Base-by-base conservation (phyloP, 169 alveolate species). In the Plasmodium reichenowi region DNA sequence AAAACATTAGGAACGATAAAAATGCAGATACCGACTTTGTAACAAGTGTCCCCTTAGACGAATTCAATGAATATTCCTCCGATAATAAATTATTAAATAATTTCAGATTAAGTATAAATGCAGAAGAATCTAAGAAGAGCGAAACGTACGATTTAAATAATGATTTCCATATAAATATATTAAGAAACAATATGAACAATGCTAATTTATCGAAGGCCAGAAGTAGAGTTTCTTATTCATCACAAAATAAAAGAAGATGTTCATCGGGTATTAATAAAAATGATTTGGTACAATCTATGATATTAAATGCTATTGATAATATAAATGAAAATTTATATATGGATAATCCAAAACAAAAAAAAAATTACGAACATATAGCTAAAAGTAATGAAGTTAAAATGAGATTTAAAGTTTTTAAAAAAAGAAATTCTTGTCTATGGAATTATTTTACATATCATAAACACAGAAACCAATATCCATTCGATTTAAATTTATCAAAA, bases 391-490 rank as follows among this genome's bases (percentile, higher is more conserved):
- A 83, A 22, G 83, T 47, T 0, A 83, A 83, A 58, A 17, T 26
- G 59, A 68, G 70, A 56, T 83, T 83, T 83, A 83, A 83, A 58
- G 73, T 83, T 20, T 83, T 83, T 50, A 83, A 83, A 83, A 83
- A 58, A 58, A 67, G 91, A 62, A 67, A 72, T 29, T 67, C 91
- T n/a, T 83, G 91, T 32, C 58, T 83, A 20, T 83, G 91, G 91
- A 83, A 83, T 67, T 83, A 67, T 54, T 83, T 83, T 54, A 83
- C 83, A n/a, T 83, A 83, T 54, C 72, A 83, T 67, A 47, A 83
- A 8, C 63, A 32, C 9, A 83, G 50, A 62, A 54, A 72, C 48
- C 68, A 58, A 47, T 15, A 50, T 15, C 13, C 72, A 48, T 17
- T 38, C 12, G 64, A 59, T 15, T 52, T 20, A 7, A 58, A 83